These are phyloP conservation scores for Tricholoma terreum DNA, from an alignment of 768 basidiomycete species.

Conservation along the genomic window DNA sequence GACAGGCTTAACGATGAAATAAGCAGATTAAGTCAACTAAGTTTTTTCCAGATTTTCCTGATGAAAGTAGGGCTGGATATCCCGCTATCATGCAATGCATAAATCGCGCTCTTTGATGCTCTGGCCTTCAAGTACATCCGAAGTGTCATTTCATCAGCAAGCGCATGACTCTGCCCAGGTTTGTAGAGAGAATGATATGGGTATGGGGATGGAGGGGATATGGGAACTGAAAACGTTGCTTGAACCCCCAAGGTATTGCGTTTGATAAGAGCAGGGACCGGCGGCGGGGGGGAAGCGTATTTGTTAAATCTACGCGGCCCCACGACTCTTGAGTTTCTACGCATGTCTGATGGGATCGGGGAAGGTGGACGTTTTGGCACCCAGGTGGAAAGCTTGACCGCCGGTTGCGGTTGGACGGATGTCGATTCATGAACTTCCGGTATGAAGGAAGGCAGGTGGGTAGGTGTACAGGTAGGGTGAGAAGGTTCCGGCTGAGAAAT, in stretches of 20 bases:
- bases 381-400: conserved; percentile 9
- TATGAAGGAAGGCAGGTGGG: neutral
- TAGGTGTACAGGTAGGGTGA: neutral
- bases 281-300: neutral
- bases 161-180: neutral
- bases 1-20: no score
- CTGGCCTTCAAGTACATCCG: conserved; percentile 13
- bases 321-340: conserved; percentile 4
- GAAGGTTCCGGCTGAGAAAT: neutral
- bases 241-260: neutral
- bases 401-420: neutral
- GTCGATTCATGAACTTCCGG: neutral
- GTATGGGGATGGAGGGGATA: conserved; percentile 4
- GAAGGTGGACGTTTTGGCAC: conserved; percentile 17
- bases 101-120: conserved; percentile 14
- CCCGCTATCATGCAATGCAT: conserved; percentile 15
- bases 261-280: neutral
- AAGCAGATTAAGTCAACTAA: no score
- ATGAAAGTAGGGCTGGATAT: conserved; percentile 15
- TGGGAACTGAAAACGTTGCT: neutral
- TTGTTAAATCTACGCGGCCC: conserved; percentile 1
- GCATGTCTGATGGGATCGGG: conserved; percentile 8
- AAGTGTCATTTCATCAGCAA: neutral
- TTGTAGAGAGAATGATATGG: neutral
- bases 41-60: no score